Base-by-base conservation (phyloP, 805 yeast genomes). In the Pichia thaimueangensis region DNA sequence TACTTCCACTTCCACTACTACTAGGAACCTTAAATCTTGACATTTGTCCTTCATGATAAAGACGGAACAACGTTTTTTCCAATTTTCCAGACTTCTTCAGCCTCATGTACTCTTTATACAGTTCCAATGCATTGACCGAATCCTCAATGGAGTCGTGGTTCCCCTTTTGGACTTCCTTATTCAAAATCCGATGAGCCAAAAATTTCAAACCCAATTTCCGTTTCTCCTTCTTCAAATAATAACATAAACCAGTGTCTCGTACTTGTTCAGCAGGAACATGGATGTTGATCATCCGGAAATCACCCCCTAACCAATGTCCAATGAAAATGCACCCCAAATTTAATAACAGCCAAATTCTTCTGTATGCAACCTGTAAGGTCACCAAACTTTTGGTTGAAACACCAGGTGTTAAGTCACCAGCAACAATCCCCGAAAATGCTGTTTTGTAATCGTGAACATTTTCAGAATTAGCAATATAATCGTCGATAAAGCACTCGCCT, bases 91-190 rank as follows among this genome's bases (percentile, higher is more conserved):
- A 59, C 3, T 67, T 70, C 39, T 68, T 65, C 49, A 91, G 68
- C 49, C 82, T 80, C 54, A 75, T 62, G 56, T 86, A 91, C 54
- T 77, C 79, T 47, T 77, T 75, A 65, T 86, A 94, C 28, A 93
- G 65, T 35, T 75, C 62, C 52, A 93, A 69, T 0, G 99, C 97
- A 10, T 94, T 82, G 43, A 71, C 67, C 0, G 99, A 97, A 66
- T 93, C 99, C 57, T 93, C 98, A 35, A 93, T 88, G 1, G 97
- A 91, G 59, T 94, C 97, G 62, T 93, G 99, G 57, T 91, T 91
- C 2, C 93, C 95, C 3, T 78, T 79, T 60, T 93, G 99, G 25
- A 94, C 95, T 37, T 78, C 73, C 47, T 78, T 80, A 27, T 74
- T 74, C 41, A 93, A 68, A 36, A 91, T 69, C 23, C 78, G 78